A percentile compares a stretch with the other conserved stretches of the same genome.
Evolutionary conservation across 1,284 basidiomycete genomes (phyloP).

Genomic region (Ustilago trichophora): DNA sequence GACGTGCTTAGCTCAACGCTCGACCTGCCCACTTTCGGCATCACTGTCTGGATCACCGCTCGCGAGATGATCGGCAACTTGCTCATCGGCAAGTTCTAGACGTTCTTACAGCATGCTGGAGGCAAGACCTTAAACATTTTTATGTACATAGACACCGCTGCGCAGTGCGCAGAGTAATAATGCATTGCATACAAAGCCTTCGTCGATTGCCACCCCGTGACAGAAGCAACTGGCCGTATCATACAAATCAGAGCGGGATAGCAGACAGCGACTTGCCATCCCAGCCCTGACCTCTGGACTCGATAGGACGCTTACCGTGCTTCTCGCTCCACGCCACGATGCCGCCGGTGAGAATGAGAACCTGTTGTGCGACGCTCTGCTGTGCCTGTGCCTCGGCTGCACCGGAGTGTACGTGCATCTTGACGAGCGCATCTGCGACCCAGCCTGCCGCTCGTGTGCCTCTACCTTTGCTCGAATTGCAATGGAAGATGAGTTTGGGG

Average conservation of each 20-base stretch:
- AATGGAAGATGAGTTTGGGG: constrained; percentile 65
- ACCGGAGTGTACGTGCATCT: constrained; percentile 13
- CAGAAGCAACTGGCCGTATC: no score
- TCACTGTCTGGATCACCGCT: constrained; percentile 80
- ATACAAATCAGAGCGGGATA: constrained; percentile 23
- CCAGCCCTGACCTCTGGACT: constrained; percentile 37
- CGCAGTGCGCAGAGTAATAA: not conserved
- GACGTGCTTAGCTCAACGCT: constrained; percentile 88
- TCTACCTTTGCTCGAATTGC: constrained; percentile 59
- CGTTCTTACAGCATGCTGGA: no score
- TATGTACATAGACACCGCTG: constrained; percentile 2
- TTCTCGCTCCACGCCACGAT: constrained; percentile 53
- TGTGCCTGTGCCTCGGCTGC: constrained; percentile 12
- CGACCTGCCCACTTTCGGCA: constrained; percentile 82
- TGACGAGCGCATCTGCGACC: constrained; percentile 58
- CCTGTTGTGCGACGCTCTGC: constrained; percentile 31
- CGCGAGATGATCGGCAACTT: constrained; percentile 64
- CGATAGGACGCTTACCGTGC: constrained; percentile 31
- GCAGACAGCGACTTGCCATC: constrained; percentile 32
- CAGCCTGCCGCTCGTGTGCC: constrained; percentile 62
- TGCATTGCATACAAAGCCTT: no score
- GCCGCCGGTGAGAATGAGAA: constrained; percentile 60
- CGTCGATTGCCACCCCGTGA: no score
- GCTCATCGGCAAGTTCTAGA: constrained; percentile 45
- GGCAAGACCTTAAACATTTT: no score